Conservation (phyloP, 176 grass and related monocot genomes). For the Urochloa ruziziensis region DNA sequence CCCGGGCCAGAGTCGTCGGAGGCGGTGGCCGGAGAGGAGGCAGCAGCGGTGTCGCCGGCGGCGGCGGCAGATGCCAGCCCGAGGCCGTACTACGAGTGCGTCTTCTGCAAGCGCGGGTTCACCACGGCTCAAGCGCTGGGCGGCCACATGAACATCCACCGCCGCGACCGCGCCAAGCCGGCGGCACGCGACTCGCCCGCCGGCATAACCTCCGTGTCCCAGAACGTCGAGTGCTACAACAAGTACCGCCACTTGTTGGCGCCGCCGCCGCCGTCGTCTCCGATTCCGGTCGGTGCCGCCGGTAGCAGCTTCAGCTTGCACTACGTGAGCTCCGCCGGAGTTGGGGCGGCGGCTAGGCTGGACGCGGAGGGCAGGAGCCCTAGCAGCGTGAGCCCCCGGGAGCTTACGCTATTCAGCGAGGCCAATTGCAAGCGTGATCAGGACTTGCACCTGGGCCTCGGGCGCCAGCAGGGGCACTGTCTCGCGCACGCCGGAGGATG, state of each 20-base stretch:
- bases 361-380: conserved; percentile 6
- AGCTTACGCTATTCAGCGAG: conserved; percentile 41
- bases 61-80: neutral
- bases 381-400: conserved; percentile 25
- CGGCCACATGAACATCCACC: conserved; percentile 84
- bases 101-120: conserved; percentile 71
- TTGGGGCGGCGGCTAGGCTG: neutral
- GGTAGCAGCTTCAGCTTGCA: conserved; percentile 30
- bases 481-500: neutral
- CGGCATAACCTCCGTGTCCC: neutral
- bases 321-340: neutral
- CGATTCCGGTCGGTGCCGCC: neutral
- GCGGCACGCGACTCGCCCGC: neutral
- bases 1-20: neutral
- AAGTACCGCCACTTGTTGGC: neutral
- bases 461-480: neutral
- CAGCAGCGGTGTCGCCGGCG: neutral
- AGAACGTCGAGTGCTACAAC: conserved; percentile 13
- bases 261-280: neutral
- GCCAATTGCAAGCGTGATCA: conserved; percentile 2
- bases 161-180: conserved; percentile 38
- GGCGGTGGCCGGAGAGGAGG: neutral
- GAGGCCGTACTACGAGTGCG: conserved; percentile 59
- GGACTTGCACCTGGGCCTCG: conserved; percentile 27
- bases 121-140: conserved; percentile 69